phyloP scores from a whole-genome alignment of 495 filamentous ascomycete genomes.

The Penicillium tannophilum region DNA sequence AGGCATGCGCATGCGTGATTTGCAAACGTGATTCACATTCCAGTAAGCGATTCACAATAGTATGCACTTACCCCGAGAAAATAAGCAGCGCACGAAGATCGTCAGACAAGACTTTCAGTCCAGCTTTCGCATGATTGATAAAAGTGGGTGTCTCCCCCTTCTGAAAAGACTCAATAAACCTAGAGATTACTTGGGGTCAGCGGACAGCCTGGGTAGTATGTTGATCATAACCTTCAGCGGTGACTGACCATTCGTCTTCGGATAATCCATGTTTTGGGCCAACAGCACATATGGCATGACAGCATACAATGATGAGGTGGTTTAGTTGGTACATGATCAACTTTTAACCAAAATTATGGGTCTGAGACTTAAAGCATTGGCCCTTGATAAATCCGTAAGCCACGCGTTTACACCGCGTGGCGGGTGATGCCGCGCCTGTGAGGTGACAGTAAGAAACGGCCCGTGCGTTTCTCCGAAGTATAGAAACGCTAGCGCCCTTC shows the following conservation, averaged over 20 bases:
- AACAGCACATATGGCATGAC: conserved; percentile 77
- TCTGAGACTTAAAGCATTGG: neutral
- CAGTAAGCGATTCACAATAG: neutral
- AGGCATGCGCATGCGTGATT: neutral
- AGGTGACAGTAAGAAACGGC: neutral
- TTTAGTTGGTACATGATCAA: neutral
- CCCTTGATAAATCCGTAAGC: no score
- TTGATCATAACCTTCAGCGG: neutral
- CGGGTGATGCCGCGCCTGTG: no score
- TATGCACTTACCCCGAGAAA: conserved; percentile 66
- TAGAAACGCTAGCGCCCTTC: neutral
- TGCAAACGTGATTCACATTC: neutral
- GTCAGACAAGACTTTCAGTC: conserved; percentile 49
- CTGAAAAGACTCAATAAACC: conserved; percentile 69
- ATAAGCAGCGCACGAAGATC: conserved; percentile 52
- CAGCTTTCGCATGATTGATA: conserved; percentile 68
- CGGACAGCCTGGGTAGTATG: neutral
- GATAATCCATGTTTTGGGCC: conserved; percentile 58
- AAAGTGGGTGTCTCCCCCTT: conserved; percentile 72
- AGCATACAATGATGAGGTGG: conserved; percentile 74
- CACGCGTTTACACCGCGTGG: no score
- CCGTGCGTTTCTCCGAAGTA: neutral
- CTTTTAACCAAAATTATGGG: neutral
- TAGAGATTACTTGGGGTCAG: conserved; percentile 7
- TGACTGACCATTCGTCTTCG: conserved; percentile 66